A percentile compares a stretch with the other conserved stretches of the same genome.
Evolutionary conservation across 75 land plant species (phyloP).

Genomic region (Pinus albicaulis): DNA sequence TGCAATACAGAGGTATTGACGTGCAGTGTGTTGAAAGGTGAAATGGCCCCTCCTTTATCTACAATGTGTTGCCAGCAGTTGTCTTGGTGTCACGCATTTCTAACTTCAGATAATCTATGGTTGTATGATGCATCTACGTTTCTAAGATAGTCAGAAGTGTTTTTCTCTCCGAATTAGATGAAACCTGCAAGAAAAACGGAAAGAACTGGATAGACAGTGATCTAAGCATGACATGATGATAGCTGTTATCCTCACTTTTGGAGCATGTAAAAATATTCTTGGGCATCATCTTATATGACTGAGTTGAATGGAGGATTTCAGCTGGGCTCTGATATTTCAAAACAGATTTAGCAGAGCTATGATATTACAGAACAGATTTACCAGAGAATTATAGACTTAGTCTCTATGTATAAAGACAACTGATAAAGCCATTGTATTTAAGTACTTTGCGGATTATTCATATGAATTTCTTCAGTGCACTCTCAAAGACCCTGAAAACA

Average conservation of each 20-base stretch:
- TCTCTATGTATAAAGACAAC: not conserved
- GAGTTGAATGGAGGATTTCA: not conserved
- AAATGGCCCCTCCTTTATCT: not conserved
- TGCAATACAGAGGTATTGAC: not conserved
- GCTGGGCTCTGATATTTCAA: not conserved
- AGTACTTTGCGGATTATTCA: too few relatives aligned
- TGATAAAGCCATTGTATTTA: not conserved
- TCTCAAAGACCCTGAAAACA: too few relatives aligned
- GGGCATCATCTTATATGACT: not conserved
- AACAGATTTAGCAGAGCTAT: not conserved
- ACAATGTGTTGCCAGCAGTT: not conserved
- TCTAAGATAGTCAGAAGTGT: not conserved
- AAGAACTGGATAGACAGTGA: not conserved
- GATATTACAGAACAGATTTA: not conserved
- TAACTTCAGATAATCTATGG: not conserved
- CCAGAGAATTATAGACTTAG: not conserved
- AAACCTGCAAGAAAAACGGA: not conserved
- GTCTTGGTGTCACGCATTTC: not conserved
- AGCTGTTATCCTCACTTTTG: not conserved
- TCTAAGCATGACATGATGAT: not conserved
- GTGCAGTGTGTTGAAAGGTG: not conserved
- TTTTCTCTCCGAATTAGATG: not conserved
- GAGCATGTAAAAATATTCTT: not conserved
- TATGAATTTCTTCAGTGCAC: too few relatives aligned
- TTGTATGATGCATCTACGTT: not conserved